phyloP scores from a whole-genome alignment of 495 filamentous ascomycete genomes.

The Hypoxylon crocopeplum region DNA sequence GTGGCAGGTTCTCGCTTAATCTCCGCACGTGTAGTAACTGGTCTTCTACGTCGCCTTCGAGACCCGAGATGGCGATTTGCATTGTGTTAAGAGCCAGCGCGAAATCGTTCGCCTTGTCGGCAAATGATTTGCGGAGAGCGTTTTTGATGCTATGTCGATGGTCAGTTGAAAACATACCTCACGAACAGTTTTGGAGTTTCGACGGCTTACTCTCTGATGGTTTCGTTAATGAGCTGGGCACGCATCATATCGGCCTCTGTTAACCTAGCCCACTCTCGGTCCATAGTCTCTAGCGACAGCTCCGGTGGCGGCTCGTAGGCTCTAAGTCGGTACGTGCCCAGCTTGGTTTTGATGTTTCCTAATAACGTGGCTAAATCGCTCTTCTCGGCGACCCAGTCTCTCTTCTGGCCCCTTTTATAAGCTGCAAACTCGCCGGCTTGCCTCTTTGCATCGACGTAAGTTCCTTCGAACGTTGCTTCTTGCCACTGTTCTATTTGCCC shows the following conservation, averaged over 20 bases:
- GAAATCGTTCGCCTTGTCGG: conserved; percentile 97
- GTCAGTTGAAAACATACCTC: conserved; percentile 11
- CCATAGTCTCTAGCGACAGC: conserved; percentile 77
- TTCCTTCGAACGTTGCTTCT: conserved; percentile 81
- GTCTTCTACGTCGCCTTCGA: conserved; percentile 95
- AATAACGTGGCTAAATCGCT: conserved; percentile 89
- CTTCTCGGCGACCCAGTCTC: conserved; percentile 96
- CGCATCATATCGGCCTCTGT: conserved; percentile 82
- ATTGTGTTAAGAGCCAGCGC: conserved; percentile 92
- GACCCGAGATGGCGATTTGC: conserved; percentile 87
- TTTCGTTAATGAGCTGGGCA: conserved; percentile 95
- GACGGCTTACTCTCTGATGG: conserved; percentile 80
- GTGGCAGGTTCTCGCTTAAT: conserved; percentile 80
- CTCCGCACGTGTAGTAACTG: conserved; percentile 84
- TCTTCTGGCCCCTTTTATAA: conserved; percentile 88
- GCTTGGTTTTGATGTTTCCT: conserved; percentile 99
- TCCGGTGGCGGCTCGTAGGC: conserved; percentile 89
- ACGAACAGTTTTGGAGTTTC: not conserved
- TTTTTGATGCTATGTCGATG: conserved; percentile 80
- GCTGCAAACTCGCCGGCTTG: conserved; percentile 80
- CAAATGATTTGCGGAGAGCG: conserved; percentile 85
- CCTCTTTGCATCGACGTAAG: conserved; percentile 90
- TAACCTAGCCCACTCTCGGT: conserved; percentile 79
- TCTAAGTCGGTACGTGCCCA: conserved; percentile 89
- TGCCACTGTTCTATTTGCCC: conserved; percentile 78